These are phyloP conservation scores for Penicillium egyptiacum DNA, from an alignment of 495 filamentous ascomycete species.

Conservation along the genomic window DNA sequence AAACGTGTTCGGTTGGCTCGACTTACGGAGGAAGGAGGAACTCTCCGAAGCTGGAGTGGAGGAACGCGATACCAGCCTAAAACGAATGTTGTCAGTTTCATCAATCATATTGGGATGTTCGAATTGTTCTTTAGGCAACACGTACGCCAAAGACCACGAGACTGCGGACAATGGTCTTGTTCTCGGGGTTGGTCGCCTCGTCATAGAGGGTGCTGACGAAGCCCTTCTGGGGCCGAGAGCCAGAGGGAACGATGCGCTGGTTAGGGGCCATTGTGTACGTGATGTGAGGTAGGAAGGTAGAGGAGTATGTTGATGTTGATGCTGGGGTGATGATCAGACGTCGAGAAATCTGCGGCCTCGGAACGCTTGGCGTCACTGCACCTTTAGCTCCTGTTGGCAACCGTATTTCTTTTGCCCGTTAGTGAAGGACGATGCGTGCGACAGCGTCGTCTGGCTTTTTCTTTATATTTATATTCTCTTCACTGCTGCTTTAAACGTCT, in stretches of 20 bases:
- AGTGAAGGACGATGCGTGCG: conserved; percentile 22
- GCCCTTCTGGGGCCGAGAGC: conserved; percentile 45
- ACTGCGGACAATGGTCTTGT: conserved; percentile 71
- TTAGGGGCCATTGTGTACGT: conserved; percentile 43
- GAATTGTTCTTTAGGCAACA: conserved; percentile 12
- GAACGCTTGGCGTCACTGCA: conserved; percentile 44
- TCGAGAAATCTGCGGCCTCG: conserved; percentile 46
- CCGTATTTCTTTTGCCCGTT: conserved; percentile 41
- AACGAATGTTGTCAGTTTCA: conserved; percentile 21
- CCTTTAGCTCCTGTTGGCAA: conserved; percentile 31
- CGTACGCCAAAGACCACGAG: conserved; percentile 71
- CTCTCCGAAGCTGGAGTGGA: conserved; percentile 73
- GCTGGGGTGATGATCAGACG: conserved; percentile 21
- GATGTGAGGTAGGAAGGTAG: conserved; percentile 10
- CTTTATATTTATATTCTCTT: not conserved
- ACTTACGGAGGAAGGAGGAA: conserved; percentile 71
- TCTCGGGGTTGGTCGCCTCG: conserved; percentile 68
- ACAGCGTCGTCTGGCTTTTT: not conserved
- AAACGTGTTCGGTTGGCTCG: not conserved
- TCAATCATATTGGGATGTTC: not conserved
- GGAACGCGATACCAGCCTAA: conserved; percentile 70
- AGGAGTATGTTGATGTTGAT: conserved; percentile 12
- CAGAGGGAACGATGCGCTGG: conserved; percentile 40
- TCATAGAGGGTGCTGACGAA: conserved; percentile 56
- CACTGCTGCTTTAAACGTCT: not conserved